Base-by-base conservation (phyloP, 306 rosid genomes). In the Pyrus betulifolia region DNA sequence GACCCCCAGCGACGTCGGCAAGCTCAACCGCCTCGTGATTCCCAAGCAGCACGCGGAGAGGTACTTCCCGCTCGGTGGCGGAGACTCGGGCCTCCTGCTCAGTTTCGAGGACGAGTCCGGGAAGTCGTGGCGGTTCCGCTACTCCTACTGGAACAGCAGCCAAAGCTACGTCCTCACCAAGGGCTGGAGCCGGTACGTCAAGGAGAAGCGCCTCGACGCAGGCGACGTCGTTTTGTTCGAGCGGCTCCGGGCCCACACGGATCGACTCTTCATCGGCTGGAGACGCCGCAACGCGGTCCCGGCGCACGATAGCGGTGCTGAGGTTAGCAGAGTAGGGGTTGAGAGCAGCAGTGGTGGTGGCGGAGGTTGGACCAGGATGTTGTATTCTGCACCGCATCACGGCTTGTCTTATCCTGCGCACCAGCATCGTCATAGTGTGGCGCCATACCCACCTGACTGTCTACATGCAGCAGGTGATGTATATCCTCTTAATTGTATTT, bases 101-200 rank as follows among this genome's bases (percentile, higher is more conserved):
- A 90, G 91, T 78, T 95, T 95, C 86, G 97, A 92, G 84, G 99
- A 95, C 71, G 99, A 95, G 88, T 86, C 83, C 0, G 97, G 97
- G 0, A 95, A 95, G 91, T 78, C 86, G 25, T 95, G 99, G 99
- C 76, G 97, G 18, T 95, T 95, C 79, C 96, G 99, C 25, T 95
- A 95, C 88, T 95, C 99, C 0, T 95, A 95, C 65, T 95, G 99
- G 99, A 95, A 95, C 76, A 92, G 97, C 23, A 95, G 99, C 76
- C 99, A 95, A 80, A 95, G 99, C 87, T 95, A 95, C 54, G 99
- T 95, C 0, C 62, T 95, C 11, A 95, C 99, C 18, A 95, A 95
- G 8, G 99, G 99, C 0, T 95, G 99, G 99, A 90, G 96, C 86
- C 93, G 99, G 55, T 95, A 86, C 83, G 99, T 95, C 2, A 95